These are phyloP conservation scores for Clausena lansium DNA, from an alignment of 345 rosid species.

Conservation along the genomic window DNA sequence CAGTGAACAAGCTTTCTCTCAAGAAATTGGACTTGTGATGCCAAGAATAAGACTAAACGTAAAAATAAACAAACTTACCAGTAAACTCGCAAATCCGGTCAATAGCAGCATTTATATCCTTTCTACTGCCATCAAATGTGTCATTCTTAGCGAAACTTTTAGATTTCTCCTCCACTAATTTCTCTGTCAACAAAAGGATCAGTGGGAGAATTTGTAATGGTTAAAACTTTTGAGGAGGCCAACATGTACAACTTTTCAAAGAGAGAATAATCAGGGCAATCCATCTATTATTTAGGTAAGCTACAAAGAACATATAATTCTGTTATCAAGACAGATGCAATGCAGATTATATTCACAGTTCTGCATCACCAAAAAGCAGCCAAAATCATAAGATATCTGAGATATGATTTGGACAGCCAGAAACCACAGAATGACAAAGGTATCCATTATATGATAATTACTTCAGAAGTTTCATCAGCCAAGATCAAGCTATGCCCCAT, in stretches of 20 bases:
- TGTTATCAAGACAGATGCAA: not conserved
- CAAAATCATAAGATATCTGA: not conserved
- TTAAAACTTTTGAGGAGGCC: not conserved
- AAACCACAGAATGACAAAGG: not conserved
- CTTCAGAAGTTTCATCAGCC: not conserved
- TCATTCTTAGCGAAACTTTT: constrained; percentile 68
- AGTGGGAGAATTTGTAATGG: not conserved
- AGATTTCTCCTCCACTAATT: constrained; percentile 64
- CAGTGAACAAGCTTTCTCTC: constrained; percentile 15
- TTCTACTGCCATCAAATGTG: constrained; percentile 84
- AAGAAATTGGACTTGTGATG: not conserved
- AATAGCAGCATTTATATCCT: constrained; percentile 82
- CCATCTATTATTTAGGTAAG: not conserved
- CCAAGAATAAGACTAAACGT: not conserved
- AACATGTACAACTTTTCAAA: not conserved
- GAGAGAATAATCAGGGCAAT: not conserved
- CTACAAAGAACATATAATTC: not conserved
- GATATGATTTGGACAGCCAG: not conserved
- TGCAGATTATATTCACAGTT: not conserved
- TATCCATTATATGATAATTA: not conserved
- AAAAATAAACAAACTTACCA: constrained; percentile 43
- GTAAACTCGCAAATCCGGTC: constrained; percentile 84
- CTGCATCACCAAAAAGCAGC: not conserved
- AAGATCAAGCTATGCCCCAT: not conserved
- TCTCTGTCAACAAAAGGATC: constrained; percentile 33